Evolutionary conservation across 2,329 filamentous ascomycete genomes (phyloP).

Genomic region (Aspergillus alliaceus): DNA sequence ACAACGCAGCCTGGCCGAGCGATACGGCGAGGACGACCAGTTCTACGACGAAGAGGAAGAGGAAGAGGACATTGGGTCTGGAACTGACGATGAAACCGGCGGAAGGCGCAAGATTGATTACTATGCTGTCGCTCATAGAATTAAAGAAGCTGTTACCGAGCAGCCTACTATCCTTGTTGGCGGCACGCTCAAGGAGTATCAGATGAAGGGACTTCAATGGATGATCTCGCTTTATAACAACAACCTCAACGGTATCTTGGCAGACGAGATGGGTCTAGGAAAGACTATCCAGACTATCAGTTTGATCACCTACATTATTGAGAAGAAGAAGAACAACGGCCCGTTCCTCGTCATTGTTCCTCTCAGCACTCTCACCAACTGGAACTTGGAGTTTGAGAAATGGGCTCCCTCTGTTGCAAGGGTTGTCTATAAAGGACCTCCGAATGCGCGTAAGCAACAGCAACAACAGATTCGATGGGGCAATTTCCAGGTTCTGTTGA

Average conservation of each 20-base stretch:
- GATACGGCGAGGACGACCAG: slow-evolving; percentile 67
- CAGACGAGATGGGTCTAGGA: slow-evolving; percentile 99
- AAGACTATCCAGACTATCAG: slow-evolving; percentile 99
- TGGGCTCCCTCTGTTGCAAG: slow-evolving; percentile 87
- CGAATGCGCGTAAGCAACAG: slow-evolving; percentile 80
- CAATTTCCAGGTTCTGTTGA: slow-evolving; percentile 92
- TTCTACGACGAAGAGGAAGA: slow-evolving; percentile 58
- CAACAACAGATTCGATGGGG: slow-evolving; percentile 93
- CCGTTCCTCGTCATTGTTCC: slow-evolving; percentile 97
- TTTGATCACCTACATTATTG: slow-evolving; percentile 94
- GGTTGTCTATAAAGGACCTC: slow-evolving; percentile 96
- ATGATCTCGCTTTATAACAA: slow-evolving; percentile 99
- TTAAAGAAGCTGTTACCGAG: slow-evolving; percentile 84
- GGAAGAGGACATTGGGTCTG: slow-evolving; percentile 67
- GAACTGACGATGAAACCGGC: slow-evolving; percentile 62
- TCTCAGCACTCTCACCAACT: slow-evolving; percentile 94
- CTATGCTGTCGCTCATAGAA: slow-evolving; percentile 94
- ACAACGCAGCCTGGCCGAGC: slow-evolving; percentile 77
- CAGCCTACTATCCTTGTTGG: slow-evolving; percentile 88
- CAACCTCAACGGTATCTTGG: slow-evolving; percentile 97
- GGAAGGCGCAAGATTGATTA: slow-evolving; percentile 84
- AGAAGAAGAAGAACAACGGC: slow-evolving; percentile 86
- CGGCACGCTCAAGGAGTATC: slow-evolving; percentile 93
- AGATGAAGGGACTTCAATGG: slow-evolving; percentile 98
- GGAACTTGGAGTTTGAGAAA: slow-evolving; percentile 98